Percentiles rank a stretch among this genome's conserved stretches.
Evolutionary conservation across 306 rosid genomes (phyloP).

Genomic region (Corylus avellana): DNA sequence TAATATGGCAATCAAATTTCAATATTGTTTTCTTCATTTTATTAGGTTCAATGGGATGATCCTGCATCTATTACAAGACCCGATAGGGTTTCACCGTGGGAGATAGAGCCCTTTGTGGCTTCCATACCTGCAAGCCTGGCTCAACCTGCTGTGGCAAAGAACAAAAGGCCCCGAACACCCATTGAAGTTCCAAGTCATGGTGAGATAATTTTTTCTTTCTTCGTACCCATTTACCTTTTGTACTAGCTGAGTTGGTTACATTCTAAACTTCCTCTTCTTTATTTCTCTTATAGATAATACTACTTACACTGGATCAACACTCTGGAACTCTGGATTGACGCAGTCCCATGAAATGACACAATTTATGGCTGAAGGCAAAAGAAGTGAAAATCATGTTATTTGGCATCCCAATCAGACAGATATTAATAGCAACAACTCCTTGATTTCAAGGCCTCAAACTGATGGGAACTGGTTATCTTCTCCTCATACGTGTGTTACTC

Average conservation of each 20-base stretch:
- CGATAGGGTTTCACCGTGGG: constrained; percentile 93
- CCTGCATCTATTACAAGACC: constrained; percentile 76
- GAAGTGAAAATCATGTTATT: constrained; percentile 42
- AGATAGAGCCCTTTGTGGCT: constrained; percentile 77
- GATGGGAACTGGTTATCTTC: constrained; percentile 68
- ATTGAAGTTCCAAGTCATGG: constrained; percentile 58
- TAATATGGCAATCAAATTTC: constrained; percentile 2
- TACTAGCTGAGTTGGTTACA: neutral
- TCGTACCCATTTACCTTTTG: neutral
- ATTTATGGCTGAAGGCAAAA: constrained; percentile 46
- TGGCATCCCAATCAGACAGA: constrained; percentile 64
- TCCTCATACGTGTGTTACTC: constrained; percentile 50
- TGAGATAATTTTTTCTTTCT: constrained; percentile 27
- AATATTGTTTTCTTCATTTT: constrained; percentile 13
- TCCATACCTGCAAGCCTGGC: constrained; percentile 43
- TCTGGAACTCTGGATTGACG: constrained; percentile 52
- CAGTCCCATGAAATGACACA: constrained; percentile 52
- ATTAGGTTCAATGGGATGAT: constrained; percentile 98
- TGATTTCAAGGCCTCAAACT: constrained; percentile 44
- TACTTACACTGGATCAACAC: constrained; percentile 53
- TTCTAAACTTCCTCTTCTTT: constrained; percentile 19
- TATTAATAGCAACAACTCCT: constrained; percentile 42
- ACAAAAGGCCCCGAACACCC: constrained; percentile 77
- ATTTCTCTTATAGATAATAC: constrained; percentile 38
- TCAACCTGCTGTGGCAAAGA: constrained; percentile 55